Evolutionary conservation across 2,329 filamentous ascomycete species (phyloP), one percentile per base, ranked within the genome.

Genomic region (Lecanicillium sp.): DNA sequence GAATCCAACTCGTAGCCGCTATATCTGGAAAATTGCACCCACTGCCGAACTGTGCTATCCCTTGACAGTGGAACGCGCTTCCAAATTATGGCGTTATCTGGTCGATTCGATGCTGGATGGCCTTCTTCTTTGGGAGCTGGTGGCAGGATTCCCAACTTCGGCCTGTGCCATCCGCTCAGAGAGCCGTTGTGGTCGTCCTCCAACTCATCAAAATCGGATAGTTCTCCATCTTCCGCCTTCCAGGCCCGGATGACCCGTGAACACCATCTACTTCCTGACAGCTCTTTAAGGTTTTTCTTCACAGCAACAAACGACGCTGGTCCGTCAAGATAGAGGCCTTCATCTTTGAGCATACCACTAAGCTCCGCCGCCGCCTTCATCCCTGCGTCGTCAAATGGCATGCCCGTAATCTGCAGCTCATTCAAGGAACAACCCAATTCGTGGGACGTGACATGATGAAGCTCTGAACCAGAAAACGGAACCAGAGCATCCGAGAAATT

Each of bases 381-480:
- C 3, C 71, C 71, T 7, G 61, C 57, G 14, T 71, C 65, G 40
- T 73, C 69, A 29, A 57, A 60, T 0, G 71, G 70, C 41, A 75
- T 57, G 7, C 72, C 72, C 0, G 71, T 75, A 16, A 75, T 49
- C 33, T 69, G 60, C 29, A 75, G 56, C 49, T 75, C 71, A 41
- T 75, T 68, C 6, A 76, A 50, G 4, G 62, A 70, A 45, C 67
- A 72, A 3, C 68, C 70, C 4, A 75, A 59, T 44, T 74, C 70
- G 42, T 75, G 70, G 13, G 66, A 68, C 4, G 70, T 64, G n/a
- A 73, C 54, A 35, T 71, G 65, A 48, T 75, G 71, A 13, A 75
- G 57, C 33, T 69, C 66, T 4, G 60, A 53, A 2, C 65, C 67
- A 2, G 68, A 64, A 38, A 60, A 66, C 3, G 62, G 61, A 25